Evolutionary conservation across 257 asterid species (phyloP).

Genomic region (Coffea canephora): DNA sequence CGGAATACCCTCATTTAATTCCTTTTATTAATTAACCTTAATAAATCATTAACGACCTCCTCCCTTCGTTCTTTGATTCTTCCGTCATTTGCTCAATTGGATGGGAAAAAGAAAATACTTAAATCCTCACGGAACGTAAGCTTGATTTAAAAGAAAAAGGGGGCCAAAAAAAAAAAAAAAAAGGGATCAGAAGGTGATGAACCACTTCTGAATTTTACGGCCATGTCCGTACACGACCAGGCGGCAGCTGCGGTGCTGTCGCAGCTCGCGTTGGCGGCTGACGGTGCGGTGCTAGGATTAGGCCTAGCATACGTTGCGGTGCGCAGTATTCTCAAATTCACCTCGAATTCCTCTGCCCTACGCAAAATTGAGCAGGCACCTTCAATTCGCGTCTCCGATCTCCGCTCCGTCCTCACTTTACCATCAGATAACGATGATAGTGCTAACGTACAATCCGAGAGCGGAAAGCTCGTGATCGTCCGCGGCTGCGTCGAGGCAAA

Average conservation of each 20-base stretch:
- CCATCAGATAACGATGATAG: slow-evolving; percentile 23
- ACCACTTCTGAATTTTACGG: not conserved
- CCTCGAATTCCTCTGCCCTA: slow-evolving; percentile 56
- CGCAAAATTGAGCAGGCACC: slow-evolving; percentile 62
- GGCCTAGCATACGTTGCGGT: slow-evolving; percentile 71
- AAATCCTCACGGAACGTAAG: not conserved
- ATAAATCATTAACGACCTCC: too few species aligned
- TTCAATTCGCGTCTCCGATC: slow-evolving; percentile 55
- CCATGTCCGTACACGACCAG: slow-evolving; percentile 77
- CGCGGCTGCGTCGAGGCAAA: slow-evolving; percentile 75
- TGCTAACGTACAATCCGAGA: slow-evolving; percentile 20
- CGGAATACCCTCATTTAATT: not conserved
- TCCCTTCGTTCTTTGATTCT: too few species aligned
- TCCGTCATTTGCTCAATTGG: not conserved
- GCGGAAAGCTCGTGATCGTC: slow-evolving; percentile 52
- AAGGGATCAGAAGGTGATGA: too few species aligned
- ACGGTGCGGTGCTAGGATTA: slow-evolving; percentile 74
- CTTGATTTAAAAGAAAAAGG: not conserved
- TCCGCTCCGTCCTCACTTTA: slow-evolving; percentile 51
- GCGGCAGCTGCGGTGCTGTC: slow-evolving; percentile 60
- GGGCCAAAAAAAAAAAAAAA: too few species aligned
- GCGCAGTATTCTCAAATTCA: slow-evolving; percentile 58
- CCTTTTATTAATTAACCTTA: not conserved
- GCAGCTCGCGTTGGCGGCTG: slow-evolving; percentile 59
- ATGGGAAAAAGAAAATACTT: not conserved